Base-by-base conservation (phyloP, 306 rosid genomes). In the Acacia crassicarpa region DNA sequence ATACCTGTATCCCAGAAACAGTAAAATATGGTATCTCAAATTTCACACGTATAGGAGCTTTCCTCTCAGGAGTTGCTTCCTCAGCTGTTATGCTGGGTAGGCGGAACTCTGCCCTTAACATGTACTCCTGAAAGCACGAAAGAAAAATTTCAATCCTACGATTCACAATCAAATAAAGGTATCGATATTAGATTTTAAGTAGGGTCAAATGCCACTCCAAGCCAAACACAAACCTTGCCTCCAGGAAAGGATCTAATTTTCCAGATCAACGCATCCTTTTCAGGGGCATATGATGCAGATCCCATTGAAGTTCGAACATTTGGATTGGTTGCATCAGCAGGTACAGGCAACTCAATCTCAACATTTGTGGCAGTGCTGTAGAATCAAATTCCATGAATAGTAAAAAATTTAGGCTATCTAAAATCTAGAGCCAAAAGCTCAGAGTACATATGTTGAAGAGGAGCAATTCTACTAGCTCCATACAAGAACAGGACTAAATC, bases 1-100 rank as follows among this genome's bases (percentile, higher is more conserved):
- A 46, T 90, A 95, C 99, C 99, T 95, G 98, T 74, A 95, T 95
- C 67, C 98, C 99, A 38, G 98, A 95, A 81, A 93, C 93, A 23
- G 99, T 95, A 83, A 95, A 95, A 90, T 95, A 95, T 77, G 99
- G 99, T 86, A 93, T 95, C 94, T 93, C 98, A 72, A 95, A 95
- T 87, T 93, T 95, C 82, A 95, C 97, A 70, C 96, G 96, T 83
- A 95, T 90, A 15, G 98, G 99, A 83, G 98, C 97, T 89, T 92
- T 95, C 79, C 98, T 91, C 90, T 95, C 98, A 0, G 98, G 99
- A 82, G 90, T 48, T 84, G 93, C 89, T 46, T 95, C 99, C 89
- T 95, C 99, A 23, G 91, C 98, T 67, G 89, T 86, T 79, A 95
- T 84, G 72, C 93, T 89, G 49, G 99, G 99, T 83, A 95, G 99